Conservation (phyloP, 352 stramenopile genomes). For the Phytophthora pistaciae region DNA sequence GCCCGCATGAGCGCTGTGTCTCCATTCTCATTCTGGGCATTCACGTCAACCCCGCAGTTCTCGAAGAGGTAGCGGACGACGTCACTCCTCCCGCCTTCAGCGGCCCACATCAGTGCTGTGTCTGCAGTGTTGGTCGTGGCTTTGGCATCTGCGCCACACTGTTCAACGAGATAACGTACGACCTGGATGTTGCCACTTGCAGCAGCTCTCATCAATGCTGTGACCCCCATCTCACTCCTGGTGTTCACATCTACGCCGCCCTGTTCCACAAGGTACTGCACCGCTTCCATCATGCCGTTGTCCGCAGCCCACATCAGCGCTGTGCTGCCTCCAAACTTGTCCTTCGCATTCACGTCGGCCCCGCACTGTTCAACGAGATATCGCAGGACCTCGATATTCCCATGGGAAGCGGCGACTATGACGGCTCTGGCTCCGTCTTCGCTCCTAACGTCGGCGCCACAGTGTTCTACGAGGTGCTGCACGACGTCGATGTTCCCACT, state of each 20-base stretch:
- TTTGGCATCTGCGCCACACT: not conserved
- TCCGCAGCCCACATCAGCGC: not conserved
- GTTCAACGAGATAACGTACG: not conserved
- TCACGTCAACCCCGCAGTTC: not conserved
- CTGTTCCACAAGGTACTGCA: not conserved
- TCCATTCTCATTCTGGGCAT: not conserved
- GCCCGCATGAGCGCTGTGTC: not conserved
- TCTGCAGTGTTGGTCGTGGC: not conserved
- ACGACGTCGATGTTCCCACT: not conserved
- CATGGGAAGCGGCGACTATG: not conserved
- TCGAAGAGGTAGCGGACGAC: not conserved
- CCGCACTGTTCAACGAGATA: not conserved
- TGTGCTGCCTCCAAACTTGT: not conserved
- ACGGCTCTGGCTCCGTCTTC: not conserved
- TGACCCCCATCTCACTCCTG: not conserved
- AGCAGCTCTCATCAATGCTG: not conserved
- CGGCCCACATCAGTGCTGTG: not conserved
- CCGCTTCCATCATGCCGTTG: not conserved
- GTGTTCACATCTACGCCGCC: not conserved
- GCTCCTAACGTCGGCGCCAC: not conserved
- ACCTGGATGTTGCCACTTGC: not conserved
- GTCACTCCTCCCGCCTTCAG: not conserved
- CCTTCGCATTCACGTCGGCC: not conserved
- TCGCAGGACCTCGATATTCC: not conserved
- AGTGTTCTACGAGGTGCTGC: not conserved